Evolutionary conservation across 768 basidiomycete genomes (phyloP), one percentile per base, ranked within the genome.

Genomic region (Paxillus rubicundulus): DNA sequence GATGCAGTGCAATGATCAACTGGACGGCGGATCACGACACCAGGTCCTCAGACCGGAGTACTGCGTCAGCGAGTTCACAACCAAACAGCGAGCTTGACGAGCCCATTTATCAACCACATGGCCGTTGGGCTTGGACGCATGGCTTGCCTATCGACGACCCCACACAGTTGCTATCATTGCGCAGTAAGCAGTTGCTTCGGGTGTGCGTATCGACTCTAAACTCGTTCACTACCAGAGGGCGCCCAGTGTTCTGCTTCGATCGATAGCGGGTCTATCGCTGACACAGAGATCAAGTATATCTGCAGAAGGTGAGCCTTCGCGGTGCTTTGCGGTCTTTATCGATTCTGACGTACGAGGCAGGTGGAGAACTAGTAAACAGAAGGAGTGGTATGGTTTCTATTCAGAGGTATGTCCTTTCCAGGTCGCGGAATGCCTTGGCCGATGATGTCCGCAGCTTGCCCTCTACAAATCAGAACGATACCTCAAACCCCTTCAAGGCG

Each of bases 401-500:
- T 67, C 72, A 4, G 76, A 77, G 65, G 75, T 68, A 24, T 39
- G 69, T 48, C 38, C 10, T 38, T 16, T 61, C 49, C 60, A 46
- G 30, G 28, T 51, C 9, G 54, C 60, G 60, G 24, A 32, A 47
- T 44, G n/a, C 34, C 33, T 42, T 9, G 24, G 32, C 47, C 16
- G 27, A 59, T 13, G 39, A n/a, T 53, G 56, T 28, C 42, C 53
- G 6, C 53, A 85, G 83, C 72, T 84, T 21, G 75, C 75, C 5
- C 62, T 85, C 1, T 82, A 80, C 68, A 77, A 78, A 34, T 71
- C 70, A 4, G 64, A 68, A 41, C 65, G 60, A 17, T 76, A 80
- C 53, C 76, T 85, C 42, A 71, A 70, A 36, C 61, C 74, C 1
- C 70, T 84, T 0, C 82, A 84, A 61, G 84, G 82, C 17, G 64